Evolutionary conservation across 306 rosid genomes (phyloP), one percentile per base, ranked within the genome.

Genomic region (Comarum palustre): DNA sequence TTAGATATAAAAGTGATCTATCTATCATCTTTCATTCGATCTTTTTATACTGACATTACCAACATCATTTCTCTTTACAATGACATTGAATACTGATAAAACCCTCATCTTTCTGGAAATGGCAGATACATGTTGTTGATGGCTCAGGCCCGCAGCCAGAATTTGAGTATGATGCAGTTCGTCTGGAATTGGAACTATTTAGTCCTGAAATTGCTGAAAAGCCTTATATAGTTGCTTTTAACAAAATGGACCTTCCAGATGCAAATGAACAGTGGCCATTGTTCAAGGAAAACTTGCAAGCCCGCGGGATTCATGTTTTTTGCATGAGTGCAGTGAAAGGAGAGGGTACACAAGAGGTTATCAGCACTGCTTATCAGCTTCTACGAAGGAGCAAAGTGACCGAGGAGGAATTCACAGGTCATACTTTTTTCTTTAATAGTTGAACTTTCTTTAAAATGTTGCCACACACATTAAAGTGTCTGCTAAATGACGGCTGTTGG

Each of bases 221-320:
- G 83, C 95, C 95, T 79, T 94, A 71, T 77, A 57, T 94, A 55
- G 97, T 94, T 76, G 95, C 93, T 41, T 91, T 83, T 75, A 91
- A 94, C 79, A 91, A 94, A 78, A 91, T 94, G 96, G 99, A 94
- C 80, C 96, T 91, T 83, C 97, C 93, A n/a, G 99, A 94, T 83
- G 96, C 93, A 51, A 79, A 80, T 70, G 90, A 89, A 79, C 90
- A 85, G 74, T 94, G 97, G 96, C 79, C 81, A 68, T 87, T 85
- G 46, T 94, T 91, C 87, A 87, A 84, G 85, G 85, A 85, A 73
- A 86, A 52, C 77, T 80, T 94, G 64, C 86, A 85, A 82, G 86
- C 88, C 72, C 86, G 64, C 3, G 98, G 97, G 78, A 76, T 91
- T 72, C 82, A 80, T 64, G 79, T 93, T 75, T 91, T 87, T 78